Conservation (phyloP, 352 stramenopile genomes). For the Globisporangium spinosum region DNA sequence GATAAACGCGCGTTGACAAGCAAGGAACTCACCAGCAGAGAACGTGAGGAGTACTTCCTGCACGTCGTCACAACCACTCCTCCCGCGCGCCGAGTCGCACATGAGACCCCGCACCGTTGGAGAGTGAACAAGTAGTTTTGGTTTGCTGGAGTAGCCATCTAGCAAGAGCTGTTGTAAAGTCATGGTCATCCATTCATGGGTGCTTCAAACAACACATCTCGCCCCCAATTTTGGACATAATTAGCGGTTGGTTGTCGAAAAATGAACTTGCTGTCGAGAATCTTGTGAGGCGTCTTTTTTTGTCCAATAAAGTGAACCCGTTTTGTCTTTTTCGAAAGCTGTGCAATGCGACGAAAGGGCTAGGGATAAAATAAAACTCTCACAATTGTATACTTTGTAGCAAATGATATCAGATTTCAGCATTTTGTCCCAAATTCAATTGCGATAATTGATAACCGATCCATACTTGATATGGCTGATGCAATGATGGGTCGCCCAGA, state of each 20-base stretch:
- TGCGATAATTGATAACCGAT: neutral
- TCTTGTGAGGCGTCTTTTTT: neutral
- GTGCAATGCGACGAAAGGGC: slow-evolving; percentile 6
- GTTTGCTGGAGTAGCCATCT: too few species aligned
- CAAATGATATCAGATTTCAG: too few species aligned
- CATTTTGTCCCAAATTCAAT: too few species aligned
- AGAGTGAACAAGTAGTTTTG: neutral
- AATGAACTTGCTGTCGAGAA: neutral
- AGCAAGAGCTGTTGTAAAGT: too few species aligned
- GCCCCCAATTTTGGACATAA: too few species aligned
- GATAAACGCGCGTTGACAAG: slow-evolving; percentile 24
- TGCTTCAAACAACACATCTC: too few species aligned
- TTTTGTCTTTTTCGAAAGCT: neutral
- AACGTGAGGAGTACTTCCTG: neutral
- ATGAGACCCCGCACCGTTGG: neutral
- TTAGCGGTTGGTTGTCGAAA: neutral
- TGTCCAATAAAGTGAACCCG: neutral
- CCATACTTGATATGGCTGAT: neutral
- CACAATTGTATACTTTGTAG: neutral
- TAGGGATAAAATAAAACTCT: too few species aligned
- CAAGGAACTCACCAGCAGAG: neutral
- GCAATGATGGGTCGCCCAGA: neutral
- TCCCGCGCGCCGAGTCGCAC: neutral
- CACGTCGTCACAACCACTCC: neutral
- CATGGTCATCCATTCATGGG: too few species aligned